Evolutionary conservation across 2,329 filamentous ascomycete species (phyloP), one percentile per base, ranked within the genome.

Genomic region (Parasarocladium wereldwijsianum): DNA sequence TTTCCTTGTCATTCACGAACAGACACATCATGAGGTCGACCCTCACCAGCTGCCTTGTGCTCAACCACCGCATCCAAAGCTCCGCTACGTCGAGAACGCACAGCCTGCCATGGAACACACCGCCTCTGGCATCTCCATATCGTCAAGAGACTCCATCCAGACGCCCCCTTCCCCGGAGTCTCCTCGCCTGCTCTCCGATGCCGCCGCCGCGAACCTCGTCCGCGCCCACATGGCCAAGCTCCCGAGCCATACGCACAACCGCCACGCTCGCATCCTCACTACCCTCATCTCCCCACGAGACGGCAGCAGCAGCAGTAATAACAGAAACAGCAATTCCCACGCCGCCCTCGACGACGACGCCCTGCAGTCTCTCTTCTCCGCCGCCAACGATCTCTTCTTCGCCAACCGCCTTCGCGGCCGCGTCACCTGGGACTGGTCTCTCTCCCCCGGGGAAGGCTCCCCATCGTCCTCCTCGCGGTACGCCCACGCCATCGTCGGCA

Each of bases 311-410:
- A 6, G 19, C 6, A 7, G 20, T 4, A 13, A 18, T 17, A 8
- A 61, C 5, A 62, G 60, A 34, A 52, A 53, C 6, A 49, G 50
- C 5, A 49, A 54, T 5, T 54, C 55, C 13, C 58, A 63, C 22
- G 67, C 70, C 29, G 52, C 56, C 2, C 58, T 76, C 18, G 70
- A 75, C 49, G 61, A 73, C 39, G 54, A 60, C 10, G 66, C 67
- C 4, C 55, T 76, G 2, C 55, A 60, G 27, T 62, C 60, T 43
- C 71, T 76, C 38, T 69, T 76, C 43, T 64, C 60, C 8, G 63
- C 70, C 7, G 64, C 65, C 24, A 74, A 77, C 48, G 64, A 69
- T 31, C 58, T 76, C 24, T 76, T 77, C 51, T 77, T 77, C 47
- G 53, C 56, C 31, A 64, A 66, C 16, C 57, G 55, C 6, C 56